Percentiles rank a stretch among this genome's conserved stretches.
These are phyloP conservation scores for Rhodotorula glutinis DNA, from an alignment of 1,284 basidiomycete genomes.

Conservation along the genomic window DNA sequence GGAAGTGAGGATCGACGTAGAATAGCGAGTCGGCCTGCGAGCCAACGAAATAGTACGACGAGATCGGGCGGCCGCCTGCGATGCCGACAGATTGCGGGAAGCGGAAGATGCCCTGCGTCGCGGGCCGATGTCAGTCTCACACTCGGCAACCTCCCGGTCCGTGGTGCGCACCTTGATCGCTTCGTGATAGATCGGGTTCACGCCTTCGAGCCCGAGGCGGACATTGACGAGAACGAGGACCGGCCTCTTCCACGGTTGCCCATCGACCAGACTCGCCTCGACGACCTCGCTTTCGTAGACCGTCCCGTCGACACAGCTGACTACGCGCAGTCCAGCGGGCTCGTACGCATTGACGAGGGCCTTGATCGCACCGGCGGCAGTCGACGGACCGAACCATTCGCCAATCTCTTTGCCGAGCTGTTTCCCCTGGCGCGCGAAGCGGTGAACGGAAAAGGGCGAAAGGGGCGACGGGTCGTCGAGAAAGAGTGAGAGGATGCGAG, in stretches of 20 bases:
- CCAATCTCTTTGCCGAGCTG: conserved; percentile 86
- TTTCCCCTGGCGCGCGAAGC: conserved; percentile 92
- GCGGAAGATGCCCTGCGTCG: conserved; percentile 71
- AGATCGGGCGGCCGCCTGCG: conserved; percentile 88
- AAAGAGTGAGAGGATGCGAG: conserved; percentile 89
- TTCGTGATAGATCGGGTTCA: conserved; percentile 92
- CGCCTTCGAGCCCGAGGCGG: conserved; percentile 82
- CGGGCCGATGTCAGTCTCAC: too few species aligned
- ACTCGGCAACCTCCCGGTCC: not conserved
- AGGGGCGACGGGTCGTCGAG: conserved; percentile 81
- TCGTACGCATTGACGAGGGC: conserved; percentile 75
- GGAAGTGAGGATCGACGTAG: conserved; percentile 93
- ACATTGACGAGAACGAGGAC: conserved; percentile 85
- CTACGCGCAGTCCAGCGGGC: conserved; percentile 74
- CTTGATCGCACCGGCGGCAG: conserved; percentile 92
- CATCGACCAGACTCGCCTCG: conserved; percentile 54
- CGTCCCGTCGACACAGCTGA: conserved; percentile 75
- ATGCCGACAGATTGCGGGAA: conserved; percentile 96
- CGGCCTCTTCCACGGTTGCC: conserved; percentile 67
- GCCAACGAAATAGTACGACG: conserved; percentile 96
- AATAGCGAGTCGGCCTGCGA: conserved; percentile 84
- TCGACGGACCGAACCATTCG: conserved; percentile 97
- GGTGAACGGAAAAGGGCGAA: conserved; percentile 93
- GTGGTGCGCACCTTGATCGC: conserved; percentile 73
- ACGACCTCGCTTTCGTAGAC: conserved; percentile 84